phyloP scores from a whole-genome alignment of 1,139 yeast species.

The Sugiyamaella japonica region DNA sequence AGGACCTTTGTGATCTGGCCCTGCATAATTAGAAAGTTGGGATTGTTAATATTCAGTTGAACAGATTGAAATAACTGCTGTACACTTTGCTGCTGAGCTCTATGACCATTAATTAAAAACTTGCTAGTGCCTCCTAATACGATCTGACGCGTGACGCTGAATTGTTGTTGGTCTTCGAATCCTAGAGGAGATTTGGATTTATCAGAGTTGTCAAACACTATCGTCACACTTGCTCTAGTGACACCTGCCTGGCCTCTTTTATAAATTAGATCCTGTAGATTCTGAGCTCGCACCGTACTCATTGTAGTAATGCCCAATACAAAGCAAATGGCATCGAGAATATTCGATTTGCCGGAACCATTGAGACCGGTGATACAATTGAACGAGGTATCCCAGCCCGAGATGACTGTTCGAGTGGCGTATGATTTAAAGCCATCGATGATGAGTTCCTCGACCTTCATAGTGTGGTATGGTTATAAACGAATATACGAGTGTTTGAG shows the following conservation, averaged over 20 bases:
- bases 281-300: constrained; percentile 92
- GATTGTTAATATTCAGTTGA: constrained; percentile 93
- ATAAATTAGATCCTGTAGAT: constrained; percentile 88
- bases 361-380: constrained; percentile 97
- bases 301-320: constrained; percentile 96
- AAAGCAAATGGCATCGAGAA: constrained; percentile 94
- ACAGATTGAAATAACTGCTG: constrained; percentile 89
- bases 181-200: constrained; percentile 80
- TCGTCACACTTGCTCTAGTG: constrained; percentile 94
- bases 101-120: constrained; percentile 90
- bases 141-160: constrained; percentile 90
- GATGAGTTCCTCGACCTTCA: constrained; percentile 94
- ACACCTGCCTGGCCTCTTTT: constrained; percentile 98
- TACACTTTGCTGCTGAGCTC: constrained; percentile 94
- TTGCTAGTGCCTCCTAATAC: constrained; percentile 90
- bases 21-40: constrained; percentile 97
- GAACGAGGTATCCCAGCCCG: constrained; percentile 94
- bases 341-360: constrained; percentile 96
- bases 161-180: constrained; percentile 73
- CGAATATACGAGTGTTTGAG: background rate
- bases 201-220: constrained; percentile 87
- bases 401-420: constrained; percentile 93
- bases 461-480: constrained; percentile 33
- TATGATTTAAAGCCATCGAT: constrained; percentile 98
- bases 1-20: constrained; percentile 96